Evolutionary conservation across 108 stramenopile species (phyloP).

Genomic region (Cylindrotheca closterium): DNA sequence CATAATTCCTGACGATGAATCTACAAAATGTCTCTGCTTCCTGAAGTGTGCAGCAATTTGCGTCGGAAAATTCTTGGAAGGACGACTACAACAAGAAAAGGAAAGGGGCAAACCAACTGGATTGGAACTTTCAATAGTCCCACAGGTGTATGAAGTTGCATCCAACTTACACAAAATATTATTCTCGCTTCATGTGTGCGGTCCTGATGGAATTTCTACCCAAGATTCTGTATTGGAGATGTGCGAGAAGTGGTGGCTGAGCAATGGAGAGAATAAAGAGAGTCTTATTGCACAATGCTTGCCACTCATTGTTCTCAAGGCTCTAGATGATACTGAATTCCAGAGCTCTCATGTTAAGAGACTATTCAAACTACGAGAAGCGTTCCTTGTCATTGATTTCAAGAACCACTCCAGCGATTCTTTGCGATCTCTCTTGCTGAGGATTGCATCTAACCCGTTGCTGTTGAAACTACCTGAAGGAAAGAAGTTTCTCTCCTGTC

Average conservation of each 20-base stretch:
- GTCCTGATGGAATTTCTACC: conserved; percentile 46
- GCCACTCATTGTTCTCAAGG: conserved; percentile 69
- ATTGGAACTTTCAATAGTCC: conserved; percentile 28
- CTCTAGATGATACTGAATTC: conserved; percentile 36
- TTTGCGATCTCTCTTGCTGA: conserved; percentile 56
- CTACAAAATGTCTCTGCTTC: conserved; percentile 43
- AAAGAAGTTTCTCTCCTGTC: conserved; percentile 63
- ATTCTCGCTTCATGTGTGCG: conserved; percentile 58
- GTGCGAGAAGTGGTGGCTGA: conserved; percentile 89
- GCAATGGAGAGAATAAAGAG: conserved; percentile 67
- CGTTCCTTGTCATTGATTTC: conserved; percentile 83
- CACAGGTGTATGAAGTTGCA: conserved; percentile 66
- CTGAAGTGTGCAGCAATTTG: conserved; percentile 42
- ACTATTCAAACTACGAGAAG: conserved; percentile 64
- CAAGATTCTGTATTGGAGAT: conserved; percentile 61
- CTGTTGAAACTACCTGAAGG: conserved; percentile 71
- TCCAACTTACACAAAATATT: conserved; percentile 63
- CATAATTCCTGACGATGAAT: conserved; percentile 22
- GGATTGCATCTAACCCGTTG: conserved; percentile 67
- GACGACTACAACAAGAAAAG: conserved; percentile 12
- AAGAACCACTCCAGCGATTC: conserved; percentile 71
- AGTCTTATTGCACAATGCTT: conserved; percentile 74
- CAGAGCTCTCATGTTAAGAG: conserved; percentile 79
- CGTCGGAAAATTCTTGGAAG: conserved; percentile 48
- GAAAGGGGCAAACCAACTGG: neutral